A percentile compares a stretch with the other conserved stretches of the same genome.
Conservation (phyloP, 176 grass and related monocot genomes). For the Bothriochloa decipiens region DNA sequence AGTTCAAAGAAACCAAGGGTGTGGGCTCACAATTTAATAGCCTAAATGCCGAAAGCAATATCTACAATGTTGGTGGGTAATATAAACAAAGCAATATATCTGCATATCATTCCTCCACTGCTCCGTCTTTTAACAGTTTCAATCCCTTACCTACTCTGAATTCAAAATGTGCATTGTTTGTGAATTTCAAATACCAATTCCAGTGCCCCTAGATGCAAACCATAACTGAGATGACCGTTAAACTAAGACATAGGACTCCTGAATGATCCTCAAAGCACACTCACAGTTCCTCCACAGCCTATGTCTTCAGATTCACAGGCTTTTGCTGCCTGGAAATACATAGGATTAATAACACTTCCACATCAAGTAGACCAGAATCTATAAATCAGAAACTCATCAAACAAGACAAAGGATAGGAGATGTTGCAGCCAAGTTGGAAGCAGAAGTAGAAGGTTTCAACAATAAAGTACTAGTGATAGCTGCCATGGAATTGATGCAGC, state of each 20-base stretch:
- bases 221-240: background rate
- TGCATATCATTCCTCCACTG: background rate
- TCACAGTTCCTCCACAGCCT: conserved; percentile 3
- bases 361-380: background rate
- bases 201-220: conserved; percentile 15
- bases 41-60: background rate
- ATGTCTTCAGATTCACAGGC: background rate
- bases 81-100: background rate
- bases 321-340: background rate
- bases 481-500: background rate
- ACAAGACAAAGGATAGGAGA: background rate
- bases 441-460: conserved; percentile 23
- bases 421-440: conserved; percentile 9
- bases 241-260: background rate
- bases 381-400: conserved; percentile 2
- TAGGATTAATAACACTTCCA: conserved; percentile 10
- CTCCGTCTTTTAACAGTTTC: conserved; percentile 3
- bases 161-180: background rate
- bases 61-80: background rate
- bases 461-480: conserved; percentile 10
- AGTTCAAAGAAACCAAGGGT: conserved; percentile 20
- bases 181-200: conserved; percentile 1
- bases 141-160: conserved; percentile 7
- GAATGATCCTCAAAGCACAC: background rate
- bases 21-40: background rate